Base-by-base conservation (phyloP, 805 yeast genomes). In the Tanozyma kutaoensis region DNA sequence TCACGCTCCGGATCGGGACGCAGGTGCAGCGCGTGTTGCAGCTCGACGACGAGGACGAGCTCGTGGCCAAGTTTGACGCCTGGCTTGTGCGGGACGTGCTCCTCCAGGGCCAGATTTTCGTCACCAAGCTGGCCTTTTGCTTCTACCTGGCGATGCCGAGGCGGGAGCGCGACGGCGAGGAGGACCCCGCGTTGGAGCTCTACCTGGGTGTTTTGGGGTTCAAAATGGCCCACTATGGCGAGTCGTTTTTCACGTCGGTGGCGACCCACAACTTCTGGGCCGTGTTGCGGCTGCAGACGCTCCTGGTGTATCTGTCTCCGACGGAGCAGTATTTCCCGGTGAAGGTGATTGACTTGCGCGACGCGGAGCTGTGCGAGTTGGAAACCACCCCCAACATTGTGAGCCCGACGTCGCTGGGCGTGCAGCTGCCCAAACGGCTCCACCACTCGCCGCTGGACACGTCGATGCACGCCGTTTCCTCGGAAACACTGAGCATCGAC, bases 261-360 rank as follows among this genome's bases (percentile, higher is more conserved):
- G 30, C 50, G 12, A 58, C 62, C 1, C 58, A 55, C 29, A 61
- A 93, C 25, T 76, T 66, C 44, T 88, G 96, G 95, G 84, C 84
- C 5, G 69, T 84, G 0, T 54, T 88, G 32, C 61, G 78, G 36
- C 72, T 72, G 21, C 73, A 73, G 24, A 66, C 84, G 0, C 59
- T 88, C 12, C 65, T 81, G 3, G 60, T 81, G 21, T 85, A 77
- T 47, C 54, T 68, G 7, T 69, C 68, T 6, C 67, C 95, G 1
- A 73, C 82, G 0, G 93, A 85, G 32, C 52, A 77, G n/a, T 84
- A 85, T 48, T 85, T 84, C 52, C 96, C 97, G 0, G 57, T 61
- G 7, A 53, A 79, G 20, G 76, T 82, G 0, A 71, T 88, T 20
- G 91, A 84, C 46, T 55, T 88, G 34, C 59, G 72, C 24, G 58